Evolutionary conservation across 1,284 basidiomycete genomes (phyloP), one percentile per base, ranked within the genome.

Genomic region (Acaromyces ingoldii): DNA sequence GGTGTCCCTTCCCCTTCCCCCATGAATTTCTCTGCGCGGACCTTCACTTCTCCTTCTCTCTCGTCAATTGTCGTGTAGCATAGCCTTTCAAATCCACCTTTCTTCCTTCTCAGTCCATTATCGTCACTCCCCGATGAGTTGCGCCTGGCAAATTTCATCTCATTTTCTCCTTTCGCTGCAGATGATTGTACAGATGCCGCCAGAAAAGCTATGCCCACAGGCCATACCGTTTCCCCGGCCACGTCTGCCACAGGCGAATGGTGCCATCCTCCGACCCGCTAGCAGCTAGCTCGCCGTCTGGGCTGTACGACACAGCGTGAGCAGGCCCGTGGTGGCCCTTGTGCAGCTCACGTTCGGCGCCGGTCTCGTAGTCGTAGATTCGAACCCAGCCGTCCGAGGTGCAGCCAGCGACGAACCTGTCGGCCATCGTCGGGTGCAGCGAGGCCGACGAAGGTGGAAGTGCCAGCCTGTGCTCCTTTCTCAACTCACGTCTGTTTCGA

Each of bases 321-420:
- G 95, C 93, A 11, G 93, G 92, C 13, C 93, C 93, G 74, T 98
- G 93, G 75, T 98, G 95, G 5, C 93, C 93, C 77, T 97, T 97
- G 65, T 93, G 82, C 51, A 96, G 83, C 57, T 97, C 93, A 58
- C 83, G 79, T 78, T 96, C 91, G 72, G 85, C 83, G 1, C 89
- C 93, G n/a, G 86, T 83, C 33, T 79, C 76, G 68, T 91, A 85
- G 37, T 88, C 87, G 73, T 96, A 92, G 29, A 97, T 84, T 37
- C 93, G 81, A 21, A 98, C 91, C 95, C 95, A 98, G 61, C 95
- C 91, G 76, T 98, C 95, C 10, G 81, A 82, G 37, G 82, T 81
- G 58, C 85, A 88, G n/a, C 95, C 93, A 0, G 89, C 91, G 37
- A 97, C 86, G 76, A 97, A 97, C 28, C 89, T 82, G 76, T 95